A percentile compares a stretch with the other conserved stretches of the same genome.
Evolutionary conservation across 2,329 filamentous ascomycete genomes (phyloP).

Genomic region (Fusarium pseudoanthophilum): DNA sequence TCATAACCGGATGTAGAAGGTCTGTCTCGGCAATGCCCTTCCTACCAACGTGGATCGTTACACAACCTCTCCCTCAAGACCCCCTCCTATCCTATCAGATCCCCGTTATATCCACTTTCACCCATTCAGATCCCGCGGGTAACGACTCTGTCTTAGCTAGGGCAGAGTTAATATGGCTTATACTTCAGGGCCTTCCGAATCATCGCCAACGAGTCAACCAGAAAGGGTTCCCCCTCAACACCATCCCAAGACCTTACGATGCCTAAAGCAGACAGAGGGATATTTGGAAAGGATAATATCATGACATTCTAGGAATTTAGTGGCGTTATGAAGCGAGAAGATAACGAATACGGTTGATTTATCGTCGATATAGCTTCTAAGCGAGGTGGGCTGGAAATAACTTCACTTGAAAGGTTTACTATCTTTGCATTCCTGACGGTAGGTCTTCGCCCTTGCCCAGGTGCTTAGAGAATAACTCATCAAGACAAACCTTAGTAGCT

Average conservation of each 20-base stretch:
- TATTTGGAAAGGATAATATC: neutral
- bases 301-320: neutral
- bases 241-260: neutral
- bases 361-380: neutral
- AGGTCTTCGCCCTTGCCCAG: neutral
- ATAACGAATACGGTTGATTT: neutral
- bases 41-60: fast-evolving
- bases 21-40: neutral
- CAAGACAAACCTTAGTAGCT: neutral
- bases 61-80: neutral
- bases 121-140: neutral
- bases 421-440: neutral
- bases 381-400: neutral
- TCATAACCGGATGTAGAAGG: neutral
- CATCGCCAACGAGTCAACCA: neutral
- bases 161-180: neutral
- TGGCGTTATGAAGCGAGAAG: neutral
- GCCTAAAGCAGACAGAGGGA: neutral
- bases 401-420: neutral
- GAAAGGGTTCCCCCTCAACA: neutral
- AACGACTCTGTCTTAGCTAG: neutral
- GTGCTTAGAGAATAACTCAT: neutral
- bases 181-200: neutral
- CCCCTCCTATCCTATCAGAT: neutral
- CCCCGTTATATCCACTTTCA: neutral